Evolutionary conservation across 2,329 filamentous ascomycete genomes (phyloP), one percentile per base, ranked within the genome.

Genomic region (Metarhizium anisopliae): DNA sequence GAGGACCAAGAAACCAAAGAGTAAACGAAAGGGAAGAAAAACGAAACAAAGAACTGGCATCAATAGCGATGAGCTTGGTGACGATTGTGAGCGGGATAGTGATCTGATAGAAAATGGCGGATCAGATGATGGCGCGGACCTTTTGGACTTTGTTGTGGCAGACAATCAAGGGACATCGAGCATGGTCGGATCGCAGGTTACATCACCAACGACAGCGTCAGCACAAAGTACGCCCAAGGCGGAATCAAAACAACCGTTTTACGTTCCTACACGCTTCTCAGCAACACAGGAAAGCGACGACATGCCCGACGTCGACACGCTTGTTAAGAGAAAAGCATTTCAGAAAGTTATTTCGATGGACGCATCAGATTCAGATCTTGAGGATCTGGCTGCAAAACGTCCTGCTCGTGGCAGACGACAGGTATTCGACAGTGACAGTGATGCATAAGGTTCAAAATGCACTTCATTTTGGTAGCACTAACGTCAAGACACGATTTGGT

Each of bases 81-180:
- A 81, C 57, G 78, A 81, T 57, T 80, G 78, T 60, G 74, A 72
- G 54, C 69, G 75, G 25, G 75, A 76, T 14, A 78, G 76, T 59
- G 77, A 79, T 59, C 59, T 74, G 55, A 65, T 74, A 56, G 73
- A 75, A 52, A 73, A 70, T 18, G 73, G 76, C 59, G 77, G 72
- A 14, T 78, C 75, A 0, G 78, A 80, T 56, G 70, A 72, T 56
- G 77, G 75, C 13, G 72, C 68, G 49, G 79, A 82, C 59, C 66
- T 83, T 14, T 56, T 81, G 61, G 72, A 83, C 70, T 79, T 89
- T 69, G 65, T 89, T 63, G 74, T 85, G 64, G 66, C 73, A 60
- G 68, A 83, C 67, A 68, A 84, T 57, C 64, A 66, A 40, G 58
- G 68, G 4, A 63, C 64, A 0, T 75, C 73, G 1, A 74, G 74